Conservation (phyloP, 75 land plant species). For the Selaginella moellendorffii region DNA sequence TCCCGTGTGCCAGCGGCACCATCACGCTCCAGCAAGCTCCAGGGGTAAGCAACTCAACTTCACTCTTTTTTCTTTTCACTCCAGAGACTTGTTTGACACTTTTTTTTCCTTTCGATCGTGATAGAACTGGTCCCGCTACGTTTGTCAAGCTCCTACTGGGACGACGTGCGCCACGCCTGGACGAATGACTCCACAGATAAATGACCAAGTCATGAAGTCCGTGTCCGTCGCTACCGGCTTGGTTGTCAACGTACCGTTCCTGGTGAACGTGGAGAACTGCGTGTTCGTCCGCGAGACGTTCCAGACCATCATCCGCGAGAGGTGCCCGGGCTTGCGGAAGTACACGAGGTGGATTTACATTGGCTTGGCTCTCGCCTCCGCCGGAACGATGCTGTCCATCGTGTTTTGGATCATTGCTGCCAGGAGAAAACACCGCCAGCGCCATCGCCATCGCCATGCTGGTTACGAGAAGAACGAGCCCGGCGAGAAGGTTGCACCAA, state of each 20-base stretch:
- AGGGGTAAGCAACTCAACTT: slow-evolving; percentile 40
- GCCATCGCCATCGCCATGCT: no score
- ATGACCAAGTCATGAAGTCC: slow-evolving; percentile 30
- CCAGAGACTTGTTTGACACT: neutral
- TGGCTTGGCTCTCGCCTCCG: slow-evolving; percentile 48
- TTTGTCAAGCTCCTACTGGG: slow-evolving; percentile 27
- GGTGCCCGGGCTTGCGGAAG: slow-evolving; percentile 38
- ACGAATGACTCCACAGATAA: slow-evolving; percentile 37
- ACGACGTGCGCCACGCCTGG: slow-evolving; percentile 38
- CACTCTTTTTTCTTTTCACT: neutral
- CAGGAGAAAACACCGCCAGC: slow-evolving; percentile 14
- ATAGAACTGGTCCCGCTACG: slow-evolving; percentile 50
- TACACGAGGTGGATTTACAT: slow-evolving; percentile 42
- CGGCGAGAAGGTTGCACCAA: no score
- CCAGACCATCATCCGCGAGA: slow-evolving; percentile 17
- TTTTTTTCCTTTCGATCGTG: slow-evolving; percentile 10
- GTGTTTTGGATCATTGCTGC: slow-evolving; percentile 59
- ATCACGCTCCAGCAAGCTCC: slow-evolving; percentile 35
- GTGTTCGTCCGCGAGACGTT: slow-evolving; percentile 56
- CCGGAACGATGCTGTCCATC: slow-evolving; percentile 60
- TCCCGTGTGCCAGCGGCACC: slow-evolving; percentile 28
- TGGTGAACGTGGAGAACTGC: slow-evolving; percentile 47
- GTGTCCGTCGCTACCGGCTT: slow-evolving; percentile 27
- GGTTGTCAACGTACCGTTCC: slow-evolving; percentile 36
- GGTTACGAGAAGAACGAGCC: neutral